A percentile compares a stretch with the other conserved stretches of the same genome.
phyloP scores from a whole-genome alignment of 2,329 filamentous ascomycete genomes.

The Fusarium sp. region DNA sequence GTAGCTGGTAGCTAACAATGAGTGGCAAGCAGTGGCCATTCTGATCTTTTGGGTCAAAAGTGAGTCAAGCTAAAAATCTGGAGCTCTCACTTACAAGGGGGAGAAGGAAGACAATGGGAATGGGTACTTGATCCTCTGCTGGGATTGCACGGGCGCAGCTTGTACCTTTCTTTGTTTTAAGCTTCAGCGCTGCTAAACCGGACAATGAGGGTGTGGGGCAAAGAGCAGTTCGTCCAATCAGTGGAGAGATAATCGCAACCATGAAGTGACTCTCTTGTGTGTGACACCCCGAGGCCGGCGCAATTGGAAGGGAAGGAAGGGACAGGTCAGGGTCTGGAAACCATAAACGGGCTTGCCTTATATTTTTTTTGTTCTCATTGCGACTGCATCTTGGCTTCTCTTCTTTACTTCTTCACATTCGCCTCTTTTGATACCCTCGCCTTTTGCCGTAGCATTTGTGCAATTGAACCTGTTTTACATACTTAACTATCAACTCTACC shows the following conservation, averaged over 20 bases:
- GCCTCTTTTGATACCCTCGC: not conserved
- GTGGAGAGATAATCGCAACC: slow-evolving; percentile 37
- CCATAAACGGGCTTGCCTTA: slow-evolving; percentile 1
- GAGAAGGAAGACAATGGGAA: slow-evolving; percentile 1
- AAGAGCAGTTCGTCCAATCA: slow-evolving; percentile 37
- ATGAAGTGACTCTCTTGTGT: slow-evolving; percentile 35
- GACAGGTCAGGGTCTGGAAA: slow-evolving; percentile 35
- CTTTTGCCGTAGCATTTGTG: not conserved
- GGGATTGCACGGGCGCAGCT: slow-evolving; percentile 2
- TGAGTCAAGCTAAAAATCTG: slow-evolving; percentile 28
- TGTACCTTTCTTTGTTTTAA: slow-evolving; percentile 13
- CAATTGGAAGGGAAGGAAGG: slow-evolving; percentile 33
- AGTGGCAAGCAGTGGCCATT: slow-evolving; percentile 9
- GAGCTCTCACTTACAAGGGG: slow-evolving; percentile 1
- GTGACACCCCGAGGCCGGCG: slow-evolving; percentile 45
- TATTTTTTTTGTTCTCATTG: slow-evolving; percentile 7
- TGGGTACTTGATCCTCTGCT: slow-evolving; percentile 21
- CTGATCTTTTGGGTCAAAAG: not conserved
- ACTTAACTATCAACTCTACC: not conserved
- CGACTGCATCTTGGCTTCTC: not conserved
- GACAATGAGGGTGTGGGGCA: slow-evolving; percentile 28
- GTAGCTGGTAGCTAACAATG: not conserved
- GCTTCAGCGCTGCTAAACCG: slow-evolving; percentile 14
- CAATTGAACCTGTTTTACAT: slow-evolving; percentile 7
- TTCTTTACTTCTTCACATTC: slow-evolving; percentile 2